A percentile compares a stretch with the other conserved stretches of the same genome.
These are phyloP conservation scores for Yamadazyma dendronema DNA, from an alignment of 1,139 yeast species.

Conservation along the genomic window DNA sequence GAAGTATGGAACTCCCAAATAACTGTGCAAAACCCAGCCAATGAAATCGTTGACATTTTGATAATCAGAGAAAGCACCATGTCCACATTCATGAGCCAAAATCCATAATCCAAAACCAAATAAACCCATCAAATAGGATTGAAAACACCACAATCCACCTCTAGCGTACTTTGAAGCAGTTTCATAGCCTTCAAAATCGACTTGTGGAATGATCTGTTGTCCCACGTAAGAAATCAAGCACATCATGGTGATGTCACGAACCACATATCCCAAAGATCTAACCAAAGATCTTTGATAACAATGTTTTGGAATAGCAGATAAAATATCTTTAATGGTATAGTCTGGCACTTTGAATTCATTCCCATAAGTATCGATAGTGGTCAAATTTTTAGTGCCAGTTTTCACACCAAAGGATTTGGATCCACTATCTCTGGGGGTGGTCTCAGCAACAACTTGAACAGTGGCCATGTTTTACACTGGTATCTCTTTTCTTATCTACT, in stretches of 20 bases:
- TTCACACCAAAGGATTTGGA: slow-evolving; percentile 7
- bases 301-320: slow-evolving; percentile 71
- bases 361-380: slow-evolving; percentile 62
- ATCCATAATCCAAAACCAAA: slow-evolving; percentile 75
- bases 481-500: neutral
- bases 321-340: slow-evolving; percentile 68
- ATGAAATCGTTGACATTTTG: slow-evolving; percentile 66
- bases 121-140: slow-evolving; percentile 51
- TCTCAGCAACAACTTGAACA: slow-evolving; percentile 6
- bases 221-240: slow-evolving; percentile 47
- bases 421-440: neutral
- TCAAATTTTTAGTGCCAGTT: slow-evolving; percentile 21
- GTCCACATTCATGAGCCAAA: slow-evolving; percentile 90
- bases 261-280: slow-evolving; percentile 60
- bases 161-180: slow-evolving; percentile 24
- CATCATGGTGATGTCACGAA: slow-evolving; percentile 58
- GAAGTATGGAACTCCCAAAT: slow-evolving; percentile 76
- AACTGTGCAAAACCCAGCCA: slow-evolving; percentile 83
- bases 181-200: slow-evolving; percentile 23
- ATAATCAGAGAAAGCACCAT: slow-evolving; percentile 77
- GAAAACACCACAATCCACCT: slow-evolving; percentile 38
- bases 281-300: slow-evolving; percentile 66
- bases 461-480: slow-evolving; percentile 7
- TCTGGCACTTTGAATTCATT: slow-evolving; percentile 70
- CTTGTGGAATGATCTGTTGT: slow-evolving; percentile 47